Evolutionary conservation across 345 rosid species (phyloP).

Genomic region (Trapa incisa): DNA sequence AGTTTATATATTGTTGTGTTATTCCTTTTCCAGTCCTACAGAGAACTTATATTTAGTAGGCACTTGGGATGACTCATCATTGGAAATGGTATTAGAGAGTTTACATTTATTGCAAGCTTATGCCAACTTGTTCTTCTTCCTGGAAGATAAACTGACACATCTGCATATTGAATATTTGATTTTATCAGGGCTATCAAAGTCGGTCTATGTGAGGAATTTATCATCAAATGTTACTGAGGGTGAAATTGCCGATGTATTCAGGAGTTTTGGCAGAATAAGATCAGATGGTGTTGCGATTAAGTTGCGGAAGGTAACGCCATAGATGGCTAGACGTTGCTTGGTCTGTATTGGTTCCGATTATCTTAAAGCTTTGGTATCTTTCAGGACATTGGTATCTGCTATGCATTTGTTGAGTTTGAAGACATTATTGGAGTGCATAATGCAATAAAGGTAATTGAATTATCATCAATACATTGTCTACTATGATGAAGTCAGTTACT

Average conservation of each 20-base stretch:
- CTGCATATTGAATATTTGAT: not conserved
- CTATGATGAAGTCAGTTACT: not conserved
- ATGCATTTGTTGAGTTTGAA: conserved; percentile 95
- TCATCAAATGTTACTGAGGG: conserved; percentile 62
- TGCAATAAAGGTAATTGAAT: conserved; percentile 62
- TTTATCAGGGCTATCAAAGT: conserved; percentile 60
- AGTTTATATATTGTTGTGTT: not conserved
- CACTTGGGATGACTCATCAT: not conserved
- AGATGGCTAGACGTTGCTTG: not conserved
- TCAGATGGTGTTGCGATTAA: conserved; percentile 85
- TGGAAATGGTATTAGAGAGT: not conserved
- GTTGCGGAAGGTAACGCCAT: conserved; percentile 58
- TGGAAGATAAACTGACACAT: not conserved
- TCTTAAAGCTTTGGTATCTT: conserved; percentile 13
- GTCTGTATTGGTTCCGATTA: not conserved
- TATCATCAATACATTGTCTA: not conserved
- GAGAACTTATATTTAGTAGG: not conserved
- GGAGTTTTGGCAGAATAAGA: conserved; percentile 67
- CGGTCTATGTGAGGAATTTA: conserved; percentile 92
- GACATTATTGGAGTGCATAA: conserved; percentile 73
- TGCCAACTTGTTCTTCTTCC: not conserved
- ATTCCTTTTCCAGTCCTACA: not conserved
- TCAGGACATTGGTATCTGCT: conserved; percentile 87
- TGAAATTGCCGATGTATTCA: conserved; percentile 82
- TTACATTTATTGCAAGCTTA: not conserved